These are phyloP conservation scores for Tetrapisispora taiwanensis DNA, from an alignment of 805 yeast species.

Conservation along the genomic window DNA sequence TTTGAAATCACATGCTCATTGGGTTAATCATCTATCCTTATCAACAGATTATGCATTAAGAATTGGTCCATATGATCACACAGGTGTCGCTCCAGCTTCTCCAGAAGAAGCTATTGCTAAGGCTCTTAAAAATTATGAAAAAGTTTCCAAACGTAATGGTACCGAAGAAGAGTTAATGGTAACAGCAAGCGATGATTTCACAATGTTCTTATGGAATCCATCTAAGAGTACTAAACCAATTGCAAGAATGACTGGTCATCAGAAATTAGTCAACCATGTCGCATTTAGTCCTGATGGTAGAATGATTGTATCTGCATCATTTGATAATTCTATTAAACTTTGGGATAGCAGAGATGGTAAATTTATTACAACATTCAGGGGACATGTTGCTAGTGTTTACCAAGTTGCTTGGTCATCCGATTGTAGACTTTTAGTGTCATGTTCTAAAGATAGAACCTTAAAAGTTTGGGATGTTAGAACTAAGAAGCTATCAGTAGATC, in stretches of 20 bases:
- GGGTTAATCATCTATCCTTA: slow-evolving; percentile 91
- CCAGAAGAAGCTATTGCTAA: slow-evolving; percentile 38
- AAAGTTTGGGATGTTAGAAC: slow-evolving; percentile 95
- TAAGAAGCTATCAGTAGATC: slow-evolving; percentile 70
- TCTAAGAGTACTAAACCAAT: slow-evolving; percentile 69
- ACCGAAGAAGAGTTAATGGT: slow-evolving; percentile 76
- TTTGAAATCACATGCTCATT: slow-evolving; percentile 85
- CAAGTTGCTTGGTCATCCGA: slow-evolving; percentile 98
- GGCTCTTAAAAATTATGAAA: slow-evolving; percentile 45
- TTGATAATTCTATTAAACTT: slow-evolving; percentile 87
- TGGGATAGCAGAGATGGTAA: slow-evolving; percentile 96
- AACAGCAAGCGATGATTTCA: slow-evolving; percentile 93
- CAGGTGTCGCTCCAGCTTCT: slow-evolving; percentile 36
- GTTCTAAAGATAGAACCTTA: slow-evolving; percentile 91
- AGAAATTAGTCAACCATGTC: slow-evolving; percentile 91
- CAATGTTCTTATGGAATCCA: slow-evolving; percentile 97
- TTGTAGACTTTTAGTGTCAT: slow-evolving; percentile 78
- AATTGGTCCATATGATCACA: slow-evolving; percentile 81
- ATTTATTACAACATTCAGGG: slow-evolving; percentile 81
- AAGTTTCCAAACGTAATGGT: slow-evolving; percentile 46
- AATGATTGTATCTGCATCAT: slow-evolving; percentile 80
- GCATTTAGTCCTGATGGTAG: slow-evolving; percentile 94
- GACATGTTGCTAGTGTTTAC: slow-evolving; percentile 96
- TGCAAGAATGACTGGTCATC: slow-evolving; percentile 95
- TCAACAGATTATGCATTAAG: slow-evolving; percentile 85